Evolutionary conservation across 1,139 yeast genomes (phyloP), one percentile per base, ranked within the genome.

Genomic region (Hyphopichia khmerensis): DNA sequence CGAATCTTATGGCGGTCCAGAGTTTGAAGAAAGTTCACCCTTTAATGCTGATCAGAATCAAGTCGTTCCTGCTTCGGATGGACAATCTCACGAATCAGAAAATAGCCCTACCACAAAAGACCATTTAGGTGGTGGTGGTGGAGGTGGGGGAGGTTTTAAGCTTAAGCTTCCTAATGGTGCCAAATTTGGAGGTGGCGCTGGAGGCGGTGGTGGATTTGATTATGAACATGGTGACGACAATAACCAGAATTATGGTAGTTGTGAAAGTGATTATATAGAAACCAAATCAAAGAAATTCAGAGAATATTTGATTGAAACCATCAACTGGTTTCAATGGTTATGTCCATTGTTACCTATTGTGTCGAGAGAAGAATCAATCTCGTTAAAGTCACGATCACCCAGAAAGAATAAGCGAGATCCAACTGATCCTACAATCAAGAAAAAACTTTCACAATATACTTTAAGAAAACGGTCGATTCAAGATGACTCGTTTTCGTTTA

Each of bases 181-280:
- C 6, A 35, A 17, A 24, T 15, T 35, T 11, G 14, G 29, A 16
- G 14, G 23, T 27, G 38, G 38, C 9, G 66, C 61, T 21, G 65
- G 67, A 11, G 66, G 62, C 23, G 65, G 67, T 13, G 65, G 57
- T 13, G 66, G 66, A 3, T 55, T 59, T 45, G 62, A 56, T 34
- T 62, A 55, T 38, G 41, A 50, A 2, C 40, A 35, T 15, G 40
- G 45, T 11, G 16, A 34, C 18, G 17, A 17, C 11, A 17, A 30
- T 6, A 8, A 30, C 8, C 36, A 18, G n/a, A n/a, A 33, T 23
- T 37, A 37, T 26, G 40, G 40, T 6, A 37, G 40, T 34, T 37
- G 40, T 26, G 36, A 38, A 9, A 23, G 5, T 17, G n/a, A 27
- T 7, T 5, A 4, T 21, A 6, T 21, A 6, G 8, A 21, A 21